These are phyloP conservation scores for Ceratobasidium sp. DNA, from an alignment of 1,284 basidiomycete genomes.

Conservation along the genomic window DNA sequence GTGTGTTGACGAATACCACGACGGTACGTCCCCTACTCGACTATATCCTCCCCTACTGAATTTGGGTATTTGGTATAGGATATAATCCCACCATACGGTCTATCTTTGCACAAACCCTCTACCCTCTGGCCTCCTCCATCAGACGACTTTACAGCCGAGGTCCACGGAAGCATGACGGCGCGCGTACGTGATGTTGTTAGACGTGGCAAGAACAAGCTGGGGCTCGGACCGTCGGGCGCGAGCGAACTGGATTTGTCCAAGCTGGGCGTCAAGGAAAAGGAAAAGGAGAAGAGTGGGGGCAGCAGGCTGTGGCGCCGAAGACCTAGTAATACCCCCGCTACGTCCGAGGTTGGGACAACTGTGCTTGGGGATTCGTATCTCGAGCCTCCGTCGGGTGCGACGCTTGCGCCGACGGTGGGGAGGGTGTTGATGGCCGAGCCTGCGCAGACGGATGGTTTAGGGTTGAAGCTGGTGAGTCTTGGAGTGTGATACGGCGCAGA, in stretches of 20 bases:
- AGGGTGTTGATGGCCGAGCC: background rate
- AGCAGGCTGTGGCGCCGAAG: background rate
- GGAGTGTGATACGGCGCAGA: background rate
- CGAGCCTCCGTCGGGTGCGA: conserved; percentile 13
- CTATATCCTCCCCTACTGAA: background rate
- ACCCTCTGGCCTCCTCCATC: conserved; percentile 89
- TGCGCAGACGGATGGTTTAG: conserved; percentile 1
- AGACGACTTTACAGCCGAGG: conserved; percentile 24
- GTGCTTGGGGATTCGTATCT: conserved; percentile 25
- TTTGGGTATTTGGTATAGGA: conserved; percentile 58
- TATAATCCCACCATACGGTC: conserved; percentile 69
- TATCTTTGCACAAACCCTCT: conserved; percentile 85
- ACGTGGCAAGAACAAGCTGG: conserved; percentile 21
- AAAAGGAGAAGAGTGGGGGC: background rate
- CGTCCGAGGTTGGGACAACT: background rate
- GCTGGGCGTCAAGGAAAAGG: conserved; percentile 9
- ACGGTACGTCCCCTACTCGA: conserved; percentile 57
- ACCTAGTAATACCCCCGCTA: background rate
- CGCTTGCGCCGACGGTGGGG: conserved; percentile 16
- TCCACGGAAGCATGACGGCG: conserved; percentile 4
- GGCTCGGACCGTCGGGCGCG: background rate
- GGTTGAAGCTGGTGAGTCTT: conserved; percentile 11
- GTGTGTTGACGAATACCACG: conserved; percentile 52
- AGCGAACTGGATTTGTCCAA: conserved; percentile 34
- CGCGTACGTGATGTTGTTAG: conserved; percentile 31